phyloP scores from a whole-genome alignment of 352 stramenopile species.

The Blastocystis sp. region DNA sequence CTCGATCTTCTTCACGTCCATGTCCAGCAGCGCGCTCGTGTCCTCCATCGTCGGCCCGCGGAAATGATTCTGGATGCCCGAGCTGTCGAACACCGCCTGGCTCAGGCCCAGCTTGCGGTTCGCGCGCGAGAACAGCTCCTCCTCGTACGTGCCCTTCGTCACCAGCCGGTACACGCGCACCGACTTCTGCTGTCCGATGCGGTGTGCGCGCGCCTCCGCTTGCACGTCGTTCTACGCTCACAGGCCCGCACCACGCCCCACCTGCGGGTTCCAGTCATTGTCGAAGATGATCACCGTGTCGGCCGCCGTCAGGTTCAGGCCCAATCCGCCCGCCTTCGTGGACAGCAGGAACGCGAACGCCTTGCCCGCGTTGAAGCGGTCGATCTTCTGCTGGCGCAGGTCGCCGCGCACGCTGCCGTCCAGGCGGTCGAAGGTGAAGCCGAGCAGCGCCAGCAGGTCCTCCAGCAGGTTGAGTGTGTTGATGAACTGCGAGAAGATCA shows the following conservation, averaged over 20 bases:
- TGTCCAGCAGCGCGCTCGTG: conserved; percentile 86
- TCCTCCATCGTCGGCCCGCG: conserved; percentile 70
- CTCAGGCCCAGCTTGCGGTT: conserved; percentile 96
- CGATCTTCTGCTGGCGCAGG: conserved; percentile 93
- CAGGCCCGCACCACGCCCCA: conserved; percentile 79
- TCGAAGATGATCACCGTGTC: conserved; percentile 86
- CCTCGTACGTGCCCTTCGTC: conserved; percentile 96
- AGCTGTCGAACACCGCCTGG: conserved; percentile 82
- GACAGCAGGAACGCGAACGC: conserved; percentile 93
- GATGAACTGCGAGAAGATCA: conserved; percentile 98
- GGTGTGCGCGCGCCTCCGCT: conserved; percentile 93
- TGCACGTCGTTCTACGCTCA: conserved; percentile 79
- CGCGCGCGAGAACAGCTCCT: conserved; percentile 98
- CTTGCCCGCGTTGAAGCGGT: conserved; percentile 92
- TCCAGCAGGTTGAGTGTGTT: conserved; percentile 91
- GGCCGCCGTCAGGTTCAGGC: conserved; percentile 88
- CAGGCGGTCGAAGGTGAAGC: conserved; percentile 88
- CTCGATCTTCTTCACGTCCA: conserved; percentile 92
- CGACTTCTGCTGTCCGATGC: conserved; percentile 98
- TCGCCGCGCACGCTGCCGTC: conserved; percentile 93
- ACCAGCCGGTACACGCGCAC: conserved; percentile 99
- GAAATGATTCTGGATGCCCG: conserved; percentile 52
- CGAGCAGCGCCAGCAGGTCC: conserved; percentile 80
- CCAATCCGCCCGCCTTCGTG: conserved; percentile 92
- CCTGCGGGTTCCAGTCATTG: conserved; percentile 96